Evolutionary conservation across 345 rosid genomes (phyloP).

Genomic region (Populus deltoides): DNA sequence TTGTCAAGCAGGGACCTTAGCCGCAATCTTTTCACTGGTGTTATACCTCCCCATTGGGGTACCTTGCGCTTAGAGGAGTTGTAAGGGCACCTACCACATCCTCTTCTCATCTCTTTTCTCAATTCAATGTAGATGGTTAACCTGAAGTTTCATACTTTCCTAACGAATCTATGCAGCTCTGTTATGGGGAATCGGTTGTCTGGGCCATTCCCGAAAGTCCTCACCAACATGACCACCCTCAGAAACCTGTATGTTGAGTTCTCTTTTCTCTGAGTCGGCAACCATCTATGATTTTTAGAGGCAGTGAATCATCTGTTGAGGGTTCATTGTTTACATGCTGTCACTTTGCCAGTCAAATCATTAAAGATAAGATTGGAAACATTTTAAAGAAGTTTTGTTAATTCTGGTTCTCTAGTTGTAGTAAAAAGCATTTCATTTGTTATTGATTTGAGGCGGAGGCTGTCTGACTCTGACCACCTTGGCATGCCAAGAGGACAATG

Average conservation of each 20-base stretch:
- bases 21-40: slow-evolving; percentile 66
- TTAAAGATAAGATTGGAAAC: no score
- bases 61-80: slow-evolving; percentile 58
- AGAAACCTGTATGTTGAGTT: slow-evolving; percentile 59
- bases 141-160: neutral
- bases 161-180: slow-evolving; percentile 41
- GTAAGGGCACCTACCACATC: slow-evolving; percentile 33
- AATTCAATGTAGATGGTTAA: neutral
- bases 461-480: no score
- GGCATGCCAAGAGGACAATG: neutral
- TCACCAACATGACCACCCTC: slow-evolving; percentile 60
- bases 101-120: neutral
- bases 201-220: slow-evolving; percentile 74
- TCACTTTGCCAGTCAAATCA: no score
- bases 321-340: neutral
- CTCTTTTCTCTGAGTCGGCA: neutral
- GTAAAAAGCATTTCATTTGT: no score
- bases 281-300: neutral
- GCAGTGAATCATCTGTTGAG: neutral
- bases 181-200: slow-evolving; percentile 84
- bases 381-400: no score
- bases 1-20: slow-evolving; percentile 65
- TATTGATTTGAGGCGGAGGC: no score
- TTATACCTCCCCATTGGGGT: slow-evolving; percentile 77
- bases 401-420: no score